Conservation (phyloP, 2,329 filamentous ascomycete species). For the Botryosphaeria dothidea region DNA sequence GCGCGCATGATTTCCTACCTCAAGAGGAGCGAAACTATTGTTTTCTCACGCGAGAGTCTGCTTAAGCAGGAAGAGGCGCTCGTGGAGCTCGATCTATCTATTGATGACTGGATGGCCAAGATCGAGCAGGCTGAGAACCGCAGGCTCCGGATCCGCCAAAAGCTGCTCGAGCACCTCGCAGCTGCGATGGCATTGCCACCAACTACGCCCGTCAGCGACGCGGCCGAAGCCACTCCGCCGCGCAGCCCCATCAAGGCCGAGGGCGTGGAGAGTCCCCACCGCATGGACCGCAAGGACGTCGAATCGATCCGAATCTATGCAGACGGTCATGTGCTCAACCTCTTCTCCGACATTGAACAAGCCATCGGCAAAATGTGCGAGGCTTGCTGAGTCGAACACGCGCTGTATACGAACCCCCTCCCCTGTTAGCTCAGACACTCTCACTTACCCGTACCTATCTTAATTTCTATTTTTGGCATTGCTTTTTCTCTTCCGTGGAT, state of each 20-base stretch:
- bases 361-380: slow-evolving; percentile 46
- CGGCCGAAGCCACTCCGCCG: slow-evolving; percentile 39
- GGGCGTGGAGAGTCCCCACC: slow-evolving; percentile 36
- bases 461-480: slow-evolving; percentile 15
- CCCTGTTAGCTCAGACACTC: neutral
- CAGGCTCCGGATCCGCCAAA: slow-evolving; percentile 72
- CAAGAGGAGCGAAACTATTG: slow-evolving; percentile 67
- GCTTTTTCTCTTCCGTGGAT: neutral
- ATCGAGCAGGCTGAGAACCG: slow-evolving; percentile 80
- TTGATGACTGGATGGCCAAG: slow-evolving; percentile 79
- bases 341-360: slow-evolving; percentile 45
- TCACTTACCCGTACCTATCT: neutral
- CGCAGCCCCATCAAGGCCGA: slow-evolving; percentile 40
- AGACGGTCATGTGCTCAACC: slow-evolving; percentile 42
- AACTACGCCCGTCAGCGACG: slow-evolving; percentile 25
- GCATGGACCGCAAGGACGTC: slow-evolving; percentile 38
- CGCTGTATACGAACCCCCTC: neutral
- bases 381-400: slow-evolving; percentile 5
- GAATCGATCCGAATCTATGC: slow-evolving; percentile 47
- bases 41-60: slow-evolving; percentile 73
- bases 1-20: slow-evolving; percentile 76
- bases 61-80: slow-evolving; percentile 79
- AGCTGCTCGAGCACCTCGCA: slow-evolving; percentile 78
- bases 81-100: slow-evolving; percentile 72
- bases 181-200: slow-evolving; percentile 51